Evolutionary conservation across 179 eudicot species (phyloP), one percentile per base, ranked within the genome.

Genomic region (Dionaea muscipula): DNA sequence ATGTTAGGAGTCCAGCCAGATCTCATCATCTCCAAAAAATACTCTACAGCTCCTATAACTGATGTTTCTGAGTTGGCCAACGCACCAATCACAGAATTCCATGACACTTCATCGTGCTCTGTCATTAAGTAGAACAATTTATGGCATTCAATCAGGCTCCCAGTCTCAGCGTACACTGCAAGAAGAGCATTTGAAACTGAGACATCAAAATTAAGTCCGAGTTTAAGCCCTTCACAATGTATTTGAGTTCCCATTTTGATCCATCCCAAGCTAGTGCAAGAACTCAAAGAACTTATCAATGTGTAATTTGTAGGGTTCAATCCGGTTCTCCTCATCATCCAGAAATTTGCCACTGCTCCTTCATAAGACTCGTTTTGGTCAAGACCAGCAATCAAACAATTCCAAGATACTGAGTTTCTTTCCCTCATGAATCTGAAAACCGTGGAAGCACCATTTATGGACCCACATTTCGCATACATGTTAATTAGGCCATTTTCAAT

Each of bases 161-260:
- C 72, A 20, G 72, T 50, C 56, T 71, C 86, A n/a, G 84, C 75
- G 67, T 86, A 86, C 38, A 86, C 53, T 23, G 81, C 60, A 60
- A 86, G 77, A 45, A 86, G 85, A 40, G 93, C 74, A 65, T 86
- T 86, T 40, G 82, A 79, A 67, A 86, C 95, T 0, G 93, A 86
- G 65, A 84, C 81, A 69, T 84, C 82, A 55, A 47, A 57, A 66
- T 77, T 75, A 56, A 86, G 82, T 49, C 93, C 89, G 37, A 70
- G 51, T 58, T 79, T 86, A 11, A 79, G 47, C 47, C 79, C 84
- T 62, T 79, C 88, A 13, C 79, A 51, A 26, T 86, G 94, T 55
- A 86, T 60, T 69, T 81, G 86, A 35, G 63, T 54, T 63, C 95
- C 95, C 59, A 64, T 65, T 45, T 66, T 59, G 28, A 69, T 47